Evolutionary conservation across 192 early-diverging fungal genomes (phyloP), one percentile per base, ranked within the genome.

Genomic region (Coemansia sp.): DNA sequence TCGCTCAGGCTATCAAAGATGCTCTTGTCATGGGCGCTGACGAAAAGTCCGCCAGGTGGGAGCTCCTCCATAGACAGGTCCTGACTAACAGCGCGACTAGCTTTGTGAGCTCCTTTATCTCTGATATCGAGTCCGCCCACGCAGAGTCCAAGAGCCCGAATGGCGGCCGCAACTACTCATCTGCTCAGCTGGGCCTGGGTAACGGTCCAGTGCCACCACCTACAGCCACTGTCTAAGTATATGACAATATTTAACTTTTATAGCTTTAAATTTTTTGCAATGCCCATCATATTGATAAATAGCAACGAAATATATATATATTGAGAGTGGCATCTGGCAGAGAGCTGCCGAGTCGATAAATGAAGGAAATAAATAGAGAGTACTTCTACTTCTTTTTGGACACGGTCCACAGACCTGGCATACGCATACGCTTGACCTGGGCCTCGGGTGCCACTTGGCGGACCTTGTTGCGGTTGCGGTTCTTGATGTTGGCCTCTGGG

Each of bases 401-500:
- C 13, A 84, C 81, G 13, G 42, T 67, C 81, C 81, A 84, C 61
- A 64, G 72, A 3, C 81, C 82, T n/a, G 82, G 76, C 63, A 74
- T 79, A 53, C 77, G 82, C 74, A 84, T 73, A 42, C 75, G 74
- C 74, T 80, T 84, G 62, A 74, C 68, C 74, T 67, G 68, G 52
- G 70, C 62, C n/a, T 69, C 71, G 35, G 86, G 87, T 47, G 92
- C 89, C 64, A 90, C 83, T 23, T 91, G 93, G 68, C 89, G 90
- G 44, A 75, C 76, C 74, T 92, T 94, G 76, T 89, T 94, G 44
- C 94, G 87, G 80, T 94, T 95, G 78, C 87, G 85, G 84, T 97
- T 97, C 87, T 99, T 99, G 76, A 99, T 91, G 78, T 99, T 99
- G 74, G 95, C 94, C 3, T 84, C 86, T 64, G 92, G 90, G 67